Percentiles rank a stretch among this genome's conserved stretches.
Evolutionary conservation across 208 protist species (phyloP).

Genomic region (Trypanosoma rangeli): DNA sequence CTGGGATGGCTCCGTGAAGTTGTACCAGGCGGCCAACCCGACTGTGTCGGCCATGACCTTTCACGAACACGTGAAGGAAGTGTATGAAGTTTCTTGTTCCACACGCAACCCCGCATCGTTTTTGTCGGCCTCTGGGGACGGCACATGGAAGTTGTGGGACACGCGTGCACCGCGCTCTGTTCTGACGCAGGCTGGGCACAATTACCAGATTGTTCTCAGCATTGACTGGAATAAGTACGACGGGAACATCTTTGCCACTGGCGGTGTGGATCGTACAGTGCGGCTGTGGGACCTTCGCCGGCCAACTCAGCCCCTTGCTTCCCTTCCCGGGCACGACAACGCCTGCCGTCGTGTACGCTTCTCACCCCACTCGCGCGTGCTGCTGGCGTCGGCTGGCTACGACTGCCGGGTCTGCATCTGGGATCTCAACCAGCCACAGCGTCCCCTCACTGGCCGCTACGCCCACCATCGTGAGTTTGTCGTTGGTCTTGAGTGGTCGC

Average conservation of each 20-base stretch:
- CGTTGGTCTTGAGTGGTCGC: slow-evolving; percentile 86
- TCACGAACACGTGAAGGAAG: slow-evolving; percentile 89
- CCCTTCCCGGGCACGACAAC: slow-evolving; percentile 83
- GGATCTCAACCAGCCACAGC: slow-evolving; percentile 81
- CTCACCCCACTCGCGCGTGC: slow-evolving; percentile 61
- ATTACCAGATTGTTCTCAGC: slow-evolving; percentile 87
- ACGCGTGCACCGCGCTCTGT: slow-evolving; percentile 60
- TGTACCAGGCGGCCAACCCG: slow-evolving; percentile 73
- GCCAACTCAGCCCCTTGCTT: slow-evolving; percentile 67
- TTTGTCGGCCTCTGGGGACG: slow-evolving; percentile 87
- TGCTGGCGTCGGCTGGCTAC: slow-evolving; percentile 82
- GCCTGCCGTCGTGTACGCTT: slow-evolving; percentile 89
- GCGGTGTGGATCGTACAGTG: slow-evolving; percentile 84
- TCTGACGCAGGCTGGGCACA: slow-evolving; percentile 77
- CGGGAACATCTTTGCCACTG: slow-evolving; percentile 84
- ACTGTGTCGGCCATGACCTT: slow-evolving; percentile 62
- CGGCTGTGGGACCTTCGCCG: slow-evolving; percentile 84
- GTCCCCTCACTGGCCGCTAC: slow-evolving; percentile 77
- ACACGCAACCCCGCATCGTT: slow-evolving; percentile 76
- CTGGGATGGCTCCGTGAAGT: slow-evolving; percentile 83
- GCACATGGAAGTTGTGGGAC: slow-evolving; percentile 92
- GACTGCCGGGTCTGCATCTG: slow-evolving; percentile 90
- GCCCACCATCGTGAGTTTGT: slow-evolving; percentile 91
- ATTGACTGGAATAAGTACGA: slow-evolving; percentile 92
- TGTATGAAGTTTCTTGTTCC: slow-evolving; percentile 83